phyloP scores from a whole-genome alignment of 2,329 filamentous ascomycete genomes.

The Herpomyces periplanetae region DNA sequence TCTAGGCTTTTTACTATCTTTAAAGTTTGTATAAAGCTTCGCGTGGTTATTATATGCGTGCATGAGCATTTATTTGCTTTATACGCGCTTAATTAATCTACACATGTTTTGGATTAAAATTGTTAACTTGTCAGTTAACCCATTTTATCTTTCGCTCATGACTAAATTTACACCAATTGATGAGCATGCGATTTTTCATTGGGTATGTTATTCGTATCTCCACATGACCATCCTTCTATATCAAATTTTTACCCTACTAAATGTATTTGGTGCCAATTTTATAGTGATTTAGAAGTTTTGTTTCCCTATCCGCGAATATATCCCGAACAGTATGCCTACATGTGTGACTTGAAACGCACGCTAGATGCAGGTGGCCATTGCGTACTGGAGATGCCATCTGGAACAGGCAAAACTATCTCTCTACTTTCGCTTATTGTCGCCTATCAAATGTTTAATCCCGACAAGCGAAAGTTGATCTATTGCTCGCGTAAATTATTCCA shows the following conservation, averaged over 20 bases:
- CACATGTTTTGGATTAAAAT: no score
- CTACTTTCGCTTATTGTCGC: conserved; percentile 76
- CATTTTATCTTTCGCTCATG: conserved; percentile 10
- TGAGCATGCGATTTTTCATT: conserved; percentile 37
- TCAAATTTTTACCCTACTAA: conserved; percentile 3
- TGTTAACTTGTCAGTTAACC: conserved; percentile 21
- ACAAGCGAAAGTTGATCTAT: conserved; percentile 84
- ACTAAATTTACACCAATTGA: neutral
- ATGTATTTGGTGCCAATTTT: conserved; percentile 1
- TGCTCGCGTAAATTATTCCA: conserved; percentile 27
- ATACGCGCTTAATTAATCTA: no score
- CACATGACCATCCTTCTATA: neutral
- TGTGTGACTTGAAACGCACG: conserved; percentile 54
- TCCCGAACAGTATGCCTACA: conserved; percentile 19
- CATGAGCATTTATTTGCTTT: no score
- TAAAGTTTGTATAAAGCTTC: no score
- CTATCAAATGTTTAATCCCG: conserved; percentile 72
- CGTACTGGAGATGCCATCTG: conserved; percentile 93
- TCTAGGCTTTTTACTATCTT: no score
- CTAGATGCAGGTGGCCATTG: conserved; percentile 81
- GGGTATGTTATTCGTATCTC: conserved; percentile 12
- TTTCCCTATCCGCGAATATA: conserved; percentile 38
- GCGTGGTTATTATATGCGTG: no score
- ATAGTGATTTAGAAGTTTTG: conserved; percentile 22
- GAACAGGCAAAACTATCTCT: conserved; percentile 87